phyloP scores from a whole-genome alignment of 1,284 basidiomycete genomes.

The Ceratobasidium sp. region DNA sequence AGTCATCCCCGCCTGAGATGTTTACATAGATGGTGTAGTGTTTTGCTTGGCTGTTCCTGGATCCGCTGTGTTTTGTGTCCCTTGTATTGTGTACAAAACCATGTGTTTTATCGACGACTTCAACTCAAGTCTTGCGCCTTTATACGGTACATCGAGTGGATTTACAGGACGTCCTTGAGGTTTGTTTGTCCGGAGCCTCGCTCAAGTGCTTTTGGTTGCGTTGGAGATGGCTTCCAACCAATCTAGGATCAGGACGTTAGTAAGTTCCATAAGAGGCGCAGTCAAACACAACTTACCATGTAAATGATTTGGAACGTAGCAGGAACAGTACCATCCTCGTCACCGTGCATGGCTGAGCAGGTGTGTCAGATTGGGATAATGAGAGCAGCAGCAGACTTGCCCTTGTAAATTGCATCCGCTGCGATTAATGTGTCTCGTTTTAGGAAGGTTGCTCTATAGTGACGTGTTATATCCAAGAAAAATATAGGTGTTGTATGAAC shows the following conservation, averaged over 20 bases:
- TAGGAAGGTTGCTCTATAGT: conserved; percentile 69
- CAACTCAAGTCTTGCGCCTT: not conserved
- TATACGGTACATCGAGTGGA: not conserved
- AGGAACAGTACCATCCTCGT: conserved; percentile 85
- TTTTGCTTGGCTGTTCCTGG: not conserved
- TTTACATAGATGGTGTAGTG: not conserved
- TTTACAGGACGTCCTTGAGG: conserved; percentile 81
- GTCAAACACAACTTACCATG: conserved; percentile 68
- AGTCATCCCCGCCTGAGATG: conserved; percentile 21
- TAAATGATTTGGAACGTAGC: conserved; percentile 98
- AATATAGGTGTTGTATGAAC: conserved; percentile 47
- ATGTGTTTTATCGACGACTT: conserved; percentile 10
- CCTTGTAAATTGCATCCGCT: conserved; percentile 93
- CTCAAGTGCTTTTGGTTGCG: conserved; percentile 86
- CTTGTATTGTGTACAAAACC: conserved; percentile 9
- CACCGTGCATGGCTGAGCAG: conserved; percentile 81
- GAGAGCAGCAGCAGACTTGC: conserved; percentile 58
- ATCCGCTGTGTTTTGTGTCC: conserved; percentile 9
- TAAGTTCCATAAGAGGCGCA: conserved; percentile 18
- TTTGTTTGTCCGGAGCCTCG: conserved; percentile 86
- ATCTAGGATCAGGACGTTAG: conserved; percentile 68
- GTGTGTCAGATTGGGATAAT: conserved; percentile 7
- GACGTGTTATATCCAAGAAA: not conserved
- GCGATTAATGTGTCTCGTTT: conserved; percentile 90
- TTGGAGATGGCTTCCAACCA: conserved; percentile 95